Evolutionary conservation across 441 rosid genomes (phyloP).

Genomic region (Mallotus japonicus): DNA sequence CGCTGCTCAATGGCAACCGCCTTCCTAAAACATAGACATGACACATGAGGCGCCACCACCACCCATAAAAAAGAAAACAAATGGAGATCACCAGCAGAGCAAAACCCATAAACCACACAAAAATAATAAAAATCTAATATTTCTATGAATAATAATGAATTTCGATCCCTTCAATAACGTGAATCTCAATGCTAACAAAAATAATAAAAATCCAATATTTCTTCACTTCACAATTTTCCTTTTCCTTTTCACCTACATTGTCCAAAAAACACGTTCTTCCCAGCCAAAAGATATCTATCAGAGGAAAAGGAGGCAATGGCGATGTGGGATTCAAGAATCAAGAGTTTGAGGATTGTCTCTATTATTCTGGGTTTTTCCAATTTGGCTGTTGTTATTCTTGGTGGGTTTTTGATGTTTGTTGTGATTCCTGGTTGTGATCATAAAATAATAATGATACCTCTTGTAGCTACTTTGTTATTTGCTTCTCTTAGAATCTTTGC

Average conservation of each 20-base stretch:
- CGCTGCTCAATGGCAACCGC: background rate
- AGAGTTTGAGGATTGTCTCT: slow-evolving; percentile 43
- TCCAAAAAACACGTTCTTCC: background rate
- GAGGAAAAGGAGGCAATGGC: slow-evolving; percentile 13
- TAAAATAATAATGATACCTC: slow-evolving; percentile 31
- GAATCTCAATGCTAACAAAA: slow-evolving; percentile 5
- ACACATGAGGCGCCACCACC: background rate
- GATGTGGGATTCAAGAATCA: slow-evolving; percentile 42
- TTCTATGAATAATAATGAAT: background rate
- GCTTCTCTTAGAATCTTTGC: slow-evolving; percentile 50
- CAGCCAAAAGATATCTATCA: background rate
- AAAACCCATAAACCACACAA: background rate
- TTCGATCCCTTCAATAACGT: background rate
- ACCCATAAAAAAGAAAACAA: background rate
- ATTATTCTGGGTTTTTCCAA: slow-evolving; percentile 47
- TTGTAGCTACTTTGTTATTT: slow-evolving; percentile 42
- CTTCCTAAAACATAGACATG: background rate
- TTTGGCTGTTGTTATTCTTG: slow-evolving; percentile 36
- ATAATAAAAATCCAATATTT: background rate
- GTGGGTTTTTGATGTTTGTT: slow-evolving; percentile 37
- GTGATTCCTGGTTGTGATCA: slow-evolving; percentile 38
- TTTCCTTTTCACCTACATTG: background rate
- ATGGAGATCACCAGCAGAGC: background rate
- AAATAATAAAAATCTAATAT: too few species aligned
- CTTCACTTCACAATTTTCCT: background rate